Evolutionary conservation across 805 yeast genomes (phyloP).

Genomic region (Pichia membranifaciens): DNA sequence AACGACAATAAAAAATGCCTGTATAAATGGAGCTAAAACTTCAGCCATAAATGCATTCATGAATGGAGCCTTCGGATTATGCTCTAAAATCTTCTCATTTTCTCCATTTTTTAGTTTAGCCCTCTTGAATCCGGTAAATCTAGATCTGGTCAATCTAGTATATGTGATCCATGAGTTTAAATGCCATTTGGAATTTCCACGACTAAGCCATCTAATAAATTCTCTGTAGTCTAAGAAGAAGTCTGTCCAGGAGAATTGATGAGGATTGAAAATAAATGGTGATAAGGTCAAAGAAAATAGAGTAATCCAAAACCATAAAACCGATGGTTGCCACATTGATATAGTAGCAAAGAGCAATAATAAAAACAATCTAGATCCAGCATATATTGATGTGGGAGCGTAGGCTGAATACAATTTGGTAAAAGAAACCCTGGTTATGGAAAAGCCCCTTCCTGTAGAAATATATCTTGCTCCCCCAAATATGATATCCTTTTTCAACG

Average conservation of each 20-base stretch:
- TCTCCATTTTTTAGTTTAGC: slow-evolving; percentile 66
- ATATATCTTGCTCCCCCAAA: slow-evolving; percentile 92
- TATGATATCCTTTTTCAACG: slow-evolving; percentile 67
- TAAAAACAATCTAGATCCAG: slow-evolving; percentile 65
- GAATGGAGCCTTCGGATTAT: slow-evolving; percentile 73
- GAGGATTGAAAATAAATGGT: slow-evolving; percentile 51
- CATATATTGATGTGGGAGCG: slow-evolving; percentile 68
- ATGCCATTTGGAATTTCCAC: slow-evolving; percentile 68
- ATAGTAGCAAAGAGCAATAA: slow-evolving; percentile 70
- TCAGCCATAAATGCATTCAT: slow-evolving; percentile 76
- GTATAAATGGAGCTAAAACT: slow-evolving; percentile 63
- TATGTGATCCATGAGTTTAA: slow-evolving; percentile 75
- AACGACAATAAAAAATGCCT: slow-evolving; percentile 60
- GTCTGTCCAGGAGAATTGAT: slow-evolving; percentile 43
- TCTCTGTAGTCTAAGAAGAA: slow-evolving; percentile 46
- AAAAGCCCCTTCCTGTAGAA: slow-evolving; percentile 92
- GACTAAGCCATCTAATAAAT: slow-evolving; percentile 63
- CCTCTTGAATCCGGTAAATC: slow-evolving; percentile 87
- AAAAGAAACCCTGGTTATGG: slow-evolving; percentile 75
- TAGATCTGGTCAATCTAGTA: slow-evolving; percentile 72
- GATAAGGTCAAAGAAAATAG: slow-evolving; percentile 40
- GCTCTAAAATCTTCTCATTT: slow-evolving; percentile 31
- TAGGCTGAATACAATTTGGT: slow-evolving; percentile 67
- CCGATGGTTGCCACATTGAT: slow-evolving; percentile 75
- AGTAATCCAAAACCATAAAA: slow-evolving; percentile 55